phyloP scores from a whole-genome alignment of 768 basidiomycete species.

The Suillus plorans region DNA sequence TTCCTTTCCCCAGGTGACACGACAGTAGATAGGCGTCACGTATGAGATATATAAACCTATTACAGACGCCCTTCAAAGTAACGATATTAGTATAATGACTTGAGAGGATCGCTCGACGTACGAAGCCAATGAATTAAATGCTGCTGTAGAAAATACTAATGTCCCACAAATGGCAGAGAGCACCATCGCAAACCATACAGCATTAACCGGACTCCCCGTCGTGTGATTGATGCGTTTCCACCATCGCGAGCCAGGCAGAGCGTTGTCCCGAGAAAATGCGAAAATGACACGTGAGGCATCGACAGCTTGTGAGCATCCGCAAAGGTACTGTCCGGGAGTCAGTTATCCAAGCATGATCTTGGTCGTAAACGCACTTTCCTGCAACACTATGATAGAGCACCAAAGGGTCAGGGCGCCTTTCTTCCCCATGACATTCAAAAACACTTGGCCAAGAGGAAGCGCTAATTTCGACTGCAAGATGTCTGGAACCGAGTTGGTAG shows the following conservation, averaged over 20 bases:
- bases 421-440: slow-evolving; percentile 38
- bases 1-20: slow-evolving; percentile 34
- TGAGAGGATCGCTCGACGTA: slow-evolving; percentile 13
- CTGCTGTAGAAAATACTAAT: slow-evolving; percentile 33
- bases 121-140: slow-evolving; percentile 36
- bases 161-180: slow-evolving; percentile 31
- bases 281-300: slow-evolving; percentile 49
- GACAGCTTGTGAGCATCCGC: slow-evolving; percentile 45
- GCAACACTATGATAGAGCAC: slow-evolving; percentile 43
- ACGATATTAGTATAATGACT: not conserved
- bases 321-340: slow-evolving; percentile 32
- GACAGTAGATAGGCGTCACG: slow-evolving; percentile 35
- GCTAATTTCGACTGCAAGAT: slow-evolving; percentile 33
- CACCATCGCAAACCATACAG: slow-evolving; percentile 39
- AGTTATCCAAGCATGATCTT: not conserved
- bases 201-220: slow-evolving; percentile 38
- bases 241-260: slow-evolving; percentile 37
- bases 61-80: slow-evolving; percentile 26
- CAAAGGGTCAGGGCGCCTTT: slow-evolving; percentile 44
- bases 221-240: slow-evolving; percentile 34
- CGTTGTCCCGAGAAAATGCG: slow-evolving; percentile 41
- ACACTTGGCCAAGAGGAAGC: slow-evolving; percentile 43
- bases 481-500: slow-evolving; percentile 37
- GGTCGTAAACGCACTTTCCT: slow-evolving; percentile 27
- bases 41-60: slow-evolving; percentile 39